Evolutionary conservation across 345 rosid species (phyloP), one percentile per base, ranked within the genome.

Genomic region (Brassica cretica): DNA sequence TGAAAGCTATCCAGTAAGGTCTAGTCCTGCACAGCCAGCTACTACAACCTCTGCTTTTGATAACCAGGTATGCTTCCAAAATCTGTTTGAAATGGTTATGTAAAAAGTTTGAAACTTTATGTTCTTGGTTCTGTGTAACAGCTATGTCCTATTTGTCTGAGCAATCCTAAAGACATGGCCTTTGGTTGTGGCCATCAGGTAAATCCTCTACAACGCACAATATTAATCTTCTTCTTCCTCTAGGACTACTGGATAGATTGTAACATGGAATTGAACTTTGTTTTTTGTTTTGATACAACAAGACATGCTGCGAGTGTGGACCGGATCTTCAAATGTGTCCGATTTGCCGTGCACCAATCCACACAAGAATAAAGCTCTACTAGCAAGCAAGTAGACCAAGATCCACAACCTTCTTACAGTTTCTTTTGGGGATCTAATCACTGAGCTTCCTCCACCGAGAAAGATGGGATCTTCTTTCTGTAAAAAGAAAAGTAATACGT

Each of bases 101-200:
- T 56, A 0, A 32, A 55, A 60, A 33, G 61, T 64, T 58, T 2
- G 8, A 60, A 51, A 68, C 35, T 60, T 72, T 4, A 41, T 39
- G 46, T 35, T 76, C 15, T 49, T 75, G 70, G 18, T n/a, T 72
- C 59, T 68, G 7, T 56, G 60, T 6, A 72, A 69, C 95, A 92
- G 98, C 73, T 91, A 68, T 94, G 98, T 78, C 88, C 95, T 30
- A 89, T 94, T 70, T 94, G 98, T 85, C 86, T 92, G 12, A 82
- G 74, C 68, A 85, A 88, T 68, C 69, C 77, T 3, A 94, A 89
- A 82, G 84, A 94, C 83, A 89, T 94, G 98, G 98, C 98, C 19
- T 94, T 94, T 60, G 98, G 98, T 62, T 94, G 98, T 33, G 98
- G 98, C 19, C 98, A 94, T 85, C 98, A 94, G 96, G 98, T 94